These are phyloP conservation scores for Rostrohypoxylon terebratum DNA, from an alignment of 495 filamentous ascomycete genomes.

Conservation along the genomic window DNA sequence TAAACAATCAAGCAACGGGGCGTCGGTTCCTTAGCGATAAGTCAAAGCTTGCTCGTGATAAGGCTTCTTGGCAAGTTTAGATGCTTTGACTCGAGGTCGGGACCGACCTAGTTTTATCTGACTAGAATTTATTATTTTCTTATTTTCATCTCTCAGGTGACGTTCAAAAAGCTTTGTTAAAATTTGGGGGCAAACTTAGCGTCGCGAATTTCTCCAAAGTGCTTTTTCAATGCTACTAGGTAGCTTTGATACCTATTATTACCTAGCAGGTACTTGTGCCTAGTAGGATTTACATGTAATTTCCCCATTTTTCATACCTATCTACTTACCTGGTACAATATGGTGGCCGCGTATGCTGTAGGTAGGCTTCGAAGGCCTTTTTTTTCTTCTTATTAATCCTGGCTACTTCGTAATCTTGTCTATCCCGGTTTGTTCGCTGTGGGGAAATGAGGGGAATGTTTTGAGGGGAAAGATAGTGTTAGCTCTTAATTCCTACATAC, in stretches of 20 bases:
- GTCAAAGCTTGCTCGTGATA: conserved; percentile 21
- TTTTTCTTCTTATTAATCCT: no score
- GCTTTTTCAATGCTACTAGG: no score
- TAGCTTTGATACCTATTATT: no score
- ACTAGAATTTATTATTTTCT: neutral
- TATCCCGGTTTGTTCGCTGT: neutral
- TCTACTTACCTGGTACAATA: no score
- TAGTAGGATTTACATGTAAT: neutral
- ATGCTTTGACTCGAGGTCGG: neutral
- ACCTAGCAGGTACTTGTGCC: neutral
- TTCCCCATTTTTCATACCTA: neutral
- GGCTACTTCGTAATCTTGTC: no score
- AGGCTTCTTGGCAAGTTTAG: conserved; percentile 10
- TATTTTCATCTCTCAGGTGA: neutral
- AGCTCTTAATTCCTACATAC: neutral
- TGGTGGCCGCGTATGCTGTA: conserved; percentile 7
- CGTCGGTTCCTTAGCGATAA: conserved; percentile 7
- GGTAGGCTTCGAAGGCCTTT: neutral
- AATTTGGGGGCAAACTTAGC: neutral
- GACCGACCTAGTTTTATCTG: neutral
- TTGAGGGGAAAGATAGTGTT: neutral
- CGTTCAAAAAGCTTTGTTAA: neutral
- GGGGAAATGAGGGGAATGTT: conserved; percentile 29
- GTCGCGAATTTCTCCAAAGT: neutral
- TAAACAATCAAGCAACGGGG: conserved; percentile 5